Conservation (phyloP, 2,329 filamentous ascomycete genomes). For the Pseudocercospora eumusae region DNA sequence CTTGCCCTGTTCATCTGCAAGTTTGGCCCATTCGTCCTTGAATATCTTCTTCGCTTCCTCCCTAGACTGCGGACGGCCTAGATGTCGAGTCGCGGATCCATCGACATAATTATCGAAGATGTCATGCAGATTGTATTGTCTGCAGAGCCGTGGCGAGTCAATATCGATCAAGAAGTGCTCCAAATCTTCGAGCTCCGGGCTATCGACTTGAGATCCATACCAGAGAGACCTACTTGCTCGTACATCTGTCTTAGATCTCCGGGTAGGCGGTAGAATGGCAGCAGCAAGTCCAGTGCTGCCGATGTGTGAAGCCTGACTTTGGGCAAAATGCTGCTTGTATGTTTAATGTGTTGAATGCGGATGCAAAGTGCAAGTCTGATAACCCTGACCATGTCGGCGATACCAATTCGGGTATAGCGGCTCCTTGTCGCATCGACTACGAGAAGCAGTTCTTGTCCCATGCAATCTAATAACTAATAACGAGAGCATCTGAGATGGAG, state of each 20-base stretch:
- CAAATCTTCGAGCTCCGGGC: constrained; percentile 39
- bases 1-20: constrained; percentile 41
- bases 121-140: constrained; percentile 15
- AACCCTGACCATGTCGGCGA: neutral
- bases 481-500: neutral
- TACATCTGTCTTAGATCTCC: constrained; percentile 40
- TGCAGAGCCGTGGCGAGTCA: constrained; percentile 5
- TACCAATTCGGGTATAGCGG: neutral
- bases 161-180: constrained; percentile 16
- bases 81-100: constrained; percentile 30
- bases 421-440: neutral
- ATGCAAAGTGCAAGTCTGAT: neutral
- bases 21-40: constrained; percentile 41
- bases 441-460: neutral
- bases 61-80: constrained; percentile 38
- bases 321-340: neutral
- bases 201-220: constrained; percentile 40
- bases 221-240: constrained; percentile 41
- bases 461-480: too few relatives aligned
- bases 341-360: too few relatives aligned
- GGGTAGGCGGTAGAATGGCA: constrained; percentile 42
- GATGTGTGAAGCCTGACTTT: constrained; percentile 22
- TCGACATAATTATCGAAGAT: constrained; percentile 42
- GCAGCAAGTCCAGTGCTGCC: constrained; percentile 49
- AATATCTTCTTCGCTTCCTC: constrained; percentile 39